Evolutionary conservation across 768 basidiomycete species (phyloP).

Genomic region (Tylopilus intermedius): DNA sequence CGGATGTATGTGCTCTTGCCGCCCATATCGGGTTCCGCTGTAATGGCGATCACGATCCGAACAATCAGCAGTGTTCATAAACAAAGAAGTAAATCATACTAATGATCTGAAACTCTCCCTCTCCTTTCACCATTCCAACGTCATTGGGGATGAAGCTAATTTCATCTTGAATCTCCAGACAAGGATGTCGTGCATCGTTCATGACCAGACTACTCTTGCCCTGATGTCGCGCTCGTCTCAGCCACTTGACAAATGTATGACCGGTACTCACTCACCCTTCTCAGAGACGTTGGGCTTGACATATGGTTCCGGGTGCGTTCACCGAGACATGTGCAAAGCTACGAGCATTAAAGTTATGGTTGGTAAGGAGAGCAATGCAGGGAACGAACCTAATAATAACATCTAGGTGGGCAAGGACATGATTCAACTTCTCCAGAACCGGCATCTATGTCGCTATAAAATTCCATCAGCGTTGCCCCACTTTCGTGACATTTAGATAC

Average conservation of each 20-base stretch:
- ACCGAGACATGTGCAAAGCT: slow-evolving; percentile 92
- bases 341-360: neutral
- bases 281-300: slow-evolving; percentile 78
- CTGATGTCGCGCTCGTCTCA: slow-evolving; percentile 25
- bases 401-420: slow-evolving; percentile 83
- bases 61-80: neutral
- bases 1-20: slow-evolving; percentile 98
- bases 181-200: slow-evolving; percentile 89
- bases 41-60: neutral
- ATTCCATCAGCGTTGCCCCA: neutral
- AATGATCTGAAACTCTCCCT: slow-evolving; percentile 93
- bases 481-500: slow-evolving; percentile 19
- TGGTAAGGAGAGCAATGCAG: neutral
- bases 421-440: slow-evolving; percentile 80
- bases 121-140: slow-evolving; percentile 89
- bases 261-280: slow-evolving; percentile 48
- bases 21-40: slow-evolving; percentile 97
- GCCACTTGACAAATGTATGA: neutral
- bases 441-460: slow-evolving; percentile 84
- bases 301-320: slow-evolving; percentile 81
- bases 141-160: slow-evolving; percentile 95
- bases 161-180: slow-evolving; percentile 93
- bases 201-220: slow-evolving; percentile 79
- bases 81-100: slow-evolving; percentile 43
- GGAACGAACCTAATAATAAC: slow-evolving; percentile 76